Conservation (phyloP, 352 stramenopile genomes). For the Thalassiosira sp. region DNA sequence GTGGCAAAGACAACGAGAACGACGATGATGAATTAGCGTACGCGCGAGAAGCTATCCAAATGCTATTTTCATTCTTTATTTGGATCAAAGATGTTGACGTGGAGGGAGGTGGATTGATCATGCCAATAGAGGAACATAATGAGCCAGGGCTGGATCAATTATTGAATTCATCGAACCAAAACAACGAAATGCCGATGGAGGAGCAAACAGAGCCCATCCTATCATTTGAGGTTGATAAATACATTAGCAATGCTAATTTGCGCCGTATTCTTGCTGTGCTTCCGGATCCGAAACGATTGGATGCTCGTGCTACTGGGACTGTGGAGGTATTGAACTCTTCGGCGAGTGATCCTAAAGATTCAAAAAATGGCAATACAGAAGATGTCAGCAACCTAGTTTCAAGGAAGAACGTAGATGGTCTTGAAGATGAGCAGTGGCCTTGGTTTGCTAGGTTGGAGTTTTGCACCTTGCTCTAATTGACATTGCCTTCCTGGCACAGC, state of each 20-base stretch:
- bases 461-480: constrained; percentile 39
- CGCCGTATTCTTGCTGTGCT: constrained; percentile 34
- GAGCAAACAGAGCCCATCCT: constrained; percentile 20
- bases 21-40: constrained; percentile 31
- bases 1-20: background rate
- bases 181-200: background rate
- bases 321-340: constrained; percentile 22
- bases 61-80: constrained; percentile 51
- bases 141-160: constrained; percentile 10
- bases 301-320: constrained; percentile 45
- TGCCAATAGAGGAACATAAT: constrained; percentile 10
- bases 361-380: background rate
- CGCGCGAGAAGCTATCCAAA: constrained; percentile 32
- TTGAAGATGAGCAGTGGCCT: constrained; percentile 46
- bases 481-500: too few species aligned
- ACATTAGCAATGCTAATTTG: constrained; percentile 44
- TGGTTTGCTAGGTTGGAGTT: constrained; percentile 30
- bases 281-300: constrained; percentile 43
- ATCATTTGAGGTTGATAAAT: constrained; percentile 48
- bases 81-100: constrained; percentile 34
- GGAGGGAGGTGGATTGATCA: constrained; percentile 22
- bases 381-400: background rate
- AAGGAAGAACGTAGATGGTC: constrained; percentile 46
- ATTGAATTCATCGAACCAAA: too few species aligned
- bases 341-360: background rate